Evolutionary conservation across 192 early-diverging fungal species (phyloP).

Genomic region (Coemansia nantahalensis): DNA sequence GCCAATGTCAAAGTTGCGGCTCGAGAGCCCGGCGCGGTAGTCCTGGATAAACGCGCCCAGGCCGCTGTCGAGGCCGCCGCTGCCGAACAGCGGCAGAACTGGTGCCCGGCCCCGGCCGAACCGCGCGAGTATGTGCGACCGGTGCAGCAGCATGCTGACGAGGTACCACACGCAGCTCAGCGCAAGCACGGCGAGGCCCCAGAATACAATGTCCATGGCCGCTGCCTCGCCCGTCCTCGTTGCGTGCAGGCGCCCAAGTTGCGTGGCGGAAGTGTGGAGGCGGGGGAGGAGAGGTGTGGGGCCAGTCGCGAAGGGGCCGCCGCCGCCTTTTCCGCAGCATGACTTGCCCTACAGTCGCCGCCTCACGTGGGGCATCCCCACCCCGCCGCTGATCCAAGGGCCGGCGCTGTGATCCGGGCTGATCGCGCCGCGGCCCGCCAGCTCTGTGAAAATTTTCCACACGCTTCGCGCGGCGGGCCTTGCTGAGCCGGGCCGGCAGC

Average conservation of each 20-base stretch:
- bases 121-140: constrained; percentile 31
- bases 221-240: no score
- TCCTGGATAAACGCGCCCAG: constrained; percentile 32
- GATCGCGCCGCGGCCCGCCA: constrained; percentile 4
- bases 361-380: constrained; percentile 2
- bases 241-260: no score
- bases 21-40: constrained; percentile 42
- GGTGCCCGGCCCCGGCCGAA: constrained; percentile 17
- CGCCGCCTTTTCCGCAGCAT: no score
- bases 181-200: constrained; percentile 27
- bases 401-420: background rate
- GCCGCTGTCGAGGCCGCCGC: constrained; percentile 3
- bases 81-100: constrained; percentile 13
- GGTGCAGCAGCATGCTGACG: constrained; percentile 33
- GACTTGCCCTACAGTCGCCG: constrained; percentile 8
- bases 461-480: constrained; percentile 11
- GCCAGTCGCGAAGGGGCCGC: background rate
- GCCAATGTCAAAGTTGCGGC: constrained; percentile 49
- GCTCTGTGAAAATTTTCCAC: constrained; percentile 35
- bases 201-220: constrained; percentile 34
- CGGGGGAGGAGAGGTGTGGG: background rate
- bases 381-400: background rate
- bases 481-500: no score
- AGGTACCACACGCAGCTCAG: constrained; percentile 44
- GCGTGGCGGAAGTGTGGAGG: no score